These are phyloP conservation scores for Phytopythium mirpurense DNA, from an alignment of 352 stramenopile species.

Conservation along the genomic window DNA sequence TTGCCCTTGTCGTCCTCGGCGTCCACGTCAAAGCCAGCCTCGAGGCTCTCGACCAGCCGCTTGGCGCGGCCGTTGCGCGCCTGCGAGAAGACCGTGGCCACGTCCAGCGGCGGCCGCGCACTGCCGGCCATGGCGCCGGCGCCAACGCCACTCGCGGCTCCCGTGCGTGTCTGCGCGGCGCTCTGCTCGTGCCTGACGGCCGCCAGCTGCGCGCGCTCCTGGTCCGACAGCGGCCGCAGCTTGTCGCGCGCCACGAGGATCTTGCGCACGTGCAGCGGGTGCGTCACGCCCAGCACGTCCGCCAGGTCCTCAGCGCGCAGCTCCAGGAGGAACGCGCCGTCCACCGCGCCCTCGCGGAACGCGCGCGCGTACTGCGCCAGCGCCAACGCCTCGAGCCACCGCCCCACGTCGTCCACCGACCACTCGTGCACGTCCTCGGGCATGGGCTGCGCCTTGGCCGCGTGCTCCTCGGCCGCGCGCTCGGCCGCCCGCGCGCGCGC, in stretches of 20 bases:
- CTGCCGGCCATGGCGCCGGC: too few relatives aligned
- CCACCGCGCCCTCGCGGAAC: conserved; percentile 87
- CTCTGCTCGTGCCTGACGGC: conserved; percentile 49
- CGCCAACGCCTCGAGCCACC: conserved; percentile 90
- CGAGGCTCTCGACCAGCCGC: conserved; percentile 85
- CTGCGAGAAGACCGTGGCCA: conserved; percentile 87
- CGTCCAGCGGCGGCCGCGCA: conserved; percentile 28
- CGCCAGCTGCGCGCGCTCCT: conserved; percentile 69
- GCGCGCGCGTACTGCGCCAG: conserved; percentile 89
- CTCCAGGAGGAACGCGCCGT: conserved; percentile 91
- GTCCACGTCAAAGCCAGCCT: conserved; percentile 88
- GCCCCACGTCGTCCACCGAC: conserved; percentile 88
- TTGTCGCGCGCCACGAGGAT: conserved; percentile 84
- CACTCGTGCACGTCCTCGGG: conserved; percentile 72
- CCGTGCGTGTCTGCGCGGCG: conserved; percentile 24
- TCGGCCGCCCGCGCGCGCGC: conserved; percentile 48
- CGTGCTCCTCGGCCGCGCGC: conserved; percentile 37
- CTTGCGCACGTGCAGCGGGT: conserved; percentile 92
- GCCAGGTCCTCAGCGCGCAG: conserved; percentile 89
- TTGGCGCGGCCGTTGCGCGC: conserved; percentile 87
- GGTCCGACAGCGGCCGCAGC: conserved; percentile 74
- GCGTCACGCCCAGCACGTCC: conserved; percentile 86
- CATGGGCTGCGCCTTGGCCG: conserved; percentile 48
- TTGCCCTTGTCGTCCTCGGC: conserved; percentile 91
- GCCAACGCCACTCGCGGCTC: neutral